Base-by-base conservation (phyloP, 805 yeast species). In the Cyberlindnera nakhonratchasimensis region DNA sequence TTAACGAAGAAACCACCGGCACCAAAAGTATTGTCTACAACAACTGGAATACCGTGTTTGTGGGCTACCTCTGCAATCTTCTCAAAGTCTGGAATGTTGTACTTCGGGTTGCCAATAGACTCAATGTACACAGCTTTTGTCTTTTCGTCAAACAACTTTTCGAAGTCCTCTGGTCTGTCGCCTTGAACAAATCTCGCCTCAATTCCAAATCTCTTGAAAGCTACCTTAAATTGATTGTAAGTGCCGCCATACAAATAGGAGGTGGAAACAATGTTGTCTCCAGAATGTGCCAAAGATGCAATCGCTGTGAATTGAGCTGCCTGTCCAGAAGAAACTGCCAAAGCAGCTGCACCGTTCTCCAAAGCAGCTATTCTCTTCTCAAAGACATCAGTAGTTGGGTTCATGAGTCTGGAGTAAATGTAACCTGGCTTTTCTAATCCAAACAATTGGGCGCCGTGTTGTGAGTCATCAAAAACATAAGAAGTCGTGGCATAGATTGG, bases 1-100 rank as follows among this genome's bases (percentile, higher is more conserved):
- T 76, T 80, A 46, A 86, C 77, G 56, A 86, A 77, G 71, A 68
- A 89, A 37, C 97, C 97, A 66, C 96, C 97, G 33, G 96, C 96
- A 61, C 96, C 98, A 57, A 90, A 90, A 16, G 98, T 90, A 78
- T 90, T 90, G 68, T 90, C 98, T 35, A 86, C 96, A 38, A 90
- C 91, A 35, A 91, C 80, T 38, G 96, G 95, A 37, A 89, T 72
- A 47, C 96, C 96, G 52, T 85, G 75, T 45, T 82, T 78, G 65
- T 88, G 96, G 40, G 96, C 96, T 39, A 86, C 70, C 24, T 74
- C 81, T 35, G 77, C 76, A 50, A 90, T 74, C 42, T 71, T 77
- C 64, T 84, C 88, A 57, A 91, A 87, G 65, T 90, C 96, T 43
- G 97, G 97, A 44, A 90, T 82, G 61, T 86, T 86, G 68, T 85